Percentiles rank a stretch among this genome's conserved stretches.
Conservation (phyloP, 176 grass and related monocot species). For the Thalia dealbata region DNA sequence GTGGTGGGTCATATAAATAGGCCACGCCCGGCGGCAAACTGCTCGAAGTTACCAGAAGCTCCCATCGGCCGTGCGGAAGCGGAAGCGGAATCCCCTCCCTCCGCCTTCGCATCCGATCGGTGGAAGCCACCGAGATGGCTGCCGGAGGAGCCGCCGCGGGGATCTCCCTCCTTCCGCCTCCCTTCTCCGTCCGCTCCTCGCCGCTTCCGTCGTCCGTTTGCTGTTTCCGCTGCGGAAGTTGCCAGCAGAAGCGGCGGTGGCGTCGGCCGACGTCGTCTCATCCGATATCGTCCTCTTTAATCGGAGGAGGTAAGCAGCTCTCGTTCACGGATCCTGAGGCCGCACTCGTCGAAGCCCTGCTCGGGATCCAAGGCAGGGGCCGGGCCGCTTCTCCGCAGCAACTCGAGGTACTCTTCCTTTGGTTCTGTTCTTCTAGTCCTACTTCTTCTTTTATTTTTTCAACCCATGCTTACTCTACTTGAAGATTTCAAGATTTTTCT, state of each 20-base stretch:
- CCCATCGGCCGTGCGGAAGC: not conserved
- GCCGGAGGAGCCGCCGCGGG: not conserved
- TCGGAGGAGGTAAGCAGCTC: constrained; percentile 4
- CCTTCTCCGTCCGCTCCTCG: not conserved
- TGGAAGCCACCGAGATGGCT: not conserved
- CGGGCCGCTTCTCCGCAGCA: constrained; percentile 50
- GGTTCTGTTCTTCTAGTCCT: not conserved
- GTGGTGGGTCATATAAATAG: too few species aligned
- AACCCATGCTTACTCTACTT: not conserved
- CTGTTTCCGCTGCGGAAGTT: not conserved
- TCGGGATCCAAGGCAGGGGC: constrained; percentile 71
- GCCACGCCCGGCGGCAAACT: too few species aligned
- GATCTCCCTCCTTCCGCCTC: not conserved
- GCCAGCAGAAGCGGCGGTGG: not conserved
- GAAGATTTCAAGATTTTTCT: not conserved
- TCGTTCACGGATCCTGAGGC: constrained; percentile 43
- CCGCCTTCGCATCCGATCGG: not conserved
- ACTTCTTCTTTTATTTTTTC: not conserved
- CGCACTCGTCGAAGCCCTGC: constrained; percentile 58
- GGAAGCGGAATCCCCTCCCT: not conserved
- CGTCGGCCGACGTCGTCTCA: not conserved
- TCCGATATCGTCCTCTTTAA: constrained; percentile 11
- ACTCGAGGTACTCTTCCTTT: constrained; percentile 42
- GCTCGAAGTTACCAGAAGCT: too few species aligned
- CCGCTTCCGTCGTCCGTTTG: not conserved